Base-by-base conservation (phyloP, 805 yeast species). In the Metschnikowia orientalis region DNA sequence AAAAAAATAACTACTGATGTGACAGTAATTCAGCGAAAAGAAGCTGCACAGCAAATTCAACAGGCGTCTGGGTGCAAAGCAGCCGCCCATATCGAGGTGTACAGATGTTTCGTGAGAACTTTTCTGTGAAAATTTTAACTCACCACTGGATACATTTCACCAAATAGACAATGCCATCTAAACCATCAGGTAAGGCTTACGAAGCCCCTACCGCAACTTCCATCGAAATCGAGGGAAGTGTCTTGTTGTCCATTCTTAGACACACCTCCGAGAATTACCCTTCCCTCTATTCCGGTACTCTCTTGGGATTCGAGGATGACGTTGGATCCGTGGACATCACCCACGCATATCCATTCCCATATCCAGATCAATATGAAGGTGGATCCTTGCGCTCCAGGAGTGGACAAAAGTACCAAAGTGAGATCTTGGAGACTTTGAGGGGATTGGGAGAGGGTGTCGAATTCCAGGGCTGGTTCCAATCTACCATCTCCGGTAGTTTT, bases 401-500 rank as follows among this genome's bases (percentile, higher is more conserved):
- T 45, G 84, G 86, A 38, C 63, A 65, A 38, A 75, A 71, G 54
- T 87, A 77, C 62, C 88, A 81, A 55, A 73, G 71, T 32, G 87
- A 81, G 28, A 67, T 82, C 50, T 65, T 81, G 44, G 72, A 75
- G 26, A 73, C 75, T 40, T 71, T 85, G 42, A 74, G 69, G 49
- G 71, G 69, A 35, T 73, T 78, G 41, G 80, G 81, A 30, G 67
- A 75, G 40, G 89, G 88, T 28, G 68, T 77, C 26, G 83, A 79
- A 52, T 69, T 79, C 40, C 73, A 79, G 42, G 95, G 95, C 20
- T 86, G 89, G 87, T 86, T 83, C 62, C 75, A 84, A 53, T 69
- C 81, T 26, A 70, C 87, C 18, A 63, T 67, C 32, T 72, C 82
- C 23, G 92, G 92, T 28, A 77, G 77, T 54, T 79, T 78, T 53